Percentiles rank a stretch among this genome's conserved stretches.
Evolutionary conservation across 768 basidiomycete species (phyloP).

Genomic region (Leccinum subgranulosum): DNA sequence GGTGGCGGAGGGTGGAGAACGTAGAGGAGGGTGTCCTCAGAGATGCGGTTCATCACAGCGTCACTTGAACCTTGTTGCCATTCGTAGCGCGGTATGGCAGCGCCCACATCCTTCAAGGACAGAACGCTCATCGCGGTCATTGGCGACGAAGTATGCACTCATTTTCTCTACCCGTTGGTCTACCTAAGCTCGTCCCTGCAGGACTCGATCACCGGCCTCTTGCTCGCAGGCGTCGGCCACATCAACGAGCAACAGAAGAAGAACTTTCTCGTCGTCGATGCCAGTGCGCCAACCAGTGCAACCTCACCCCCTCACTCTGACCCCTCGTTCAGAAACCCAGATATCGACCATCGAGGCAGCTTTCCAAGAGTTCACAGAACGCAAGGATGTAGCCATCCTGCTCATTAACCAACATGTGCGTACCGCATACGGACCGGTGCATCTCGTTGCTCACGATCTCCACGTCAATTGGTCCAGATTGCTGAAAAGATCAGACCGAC

Average conservation of each 20-base stretch:
- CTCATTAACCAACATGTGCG: constrained; percentile 98
- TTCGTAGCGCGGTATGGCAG: constrained; percentile 41
- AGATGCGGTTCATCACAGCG: constrained; percentile 71
- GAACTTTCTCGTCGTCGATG: constrained; percentile 95
- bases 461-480: constrained; percentile 49
- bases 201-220: constrained; percentile 96
- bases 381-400: constrained; percentile 93
- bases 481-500: constrained; percentile 96
- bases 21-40: constrained; percentile 85
- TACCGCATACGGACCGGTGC: constrained; percentile 6
- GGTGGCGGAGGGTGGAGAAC: constrained; percentile 59
- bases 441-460: constrained; percentile 7
- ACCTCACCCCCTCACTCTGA: constrained; percentile 6
- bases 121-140: constrained; percentile 91
- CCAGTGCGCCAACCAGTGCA: constrained; percentile 57
- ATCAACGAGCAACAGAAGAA: constrained; percentile 88
- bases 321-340: constrained; percentile 69
- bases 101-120: constrained; percentile 64
- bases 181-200: constrained; percentile 32
- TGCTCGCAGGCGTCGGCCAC: constrained; percentile 94
- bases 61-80: constrained; percentile 30
- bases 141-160: constrained; percentile 80
- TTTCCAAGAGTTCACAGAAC: constrained; percentile 92
- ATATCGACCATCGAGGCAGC: constrained; percentile 85
- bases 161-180: neutral